Percentiles rank a stretch among this genome's conserved stretches.
phyloP scores from a whole-genome alignment of 805 yeast species.

The Metschnikowia matae region DNA sequence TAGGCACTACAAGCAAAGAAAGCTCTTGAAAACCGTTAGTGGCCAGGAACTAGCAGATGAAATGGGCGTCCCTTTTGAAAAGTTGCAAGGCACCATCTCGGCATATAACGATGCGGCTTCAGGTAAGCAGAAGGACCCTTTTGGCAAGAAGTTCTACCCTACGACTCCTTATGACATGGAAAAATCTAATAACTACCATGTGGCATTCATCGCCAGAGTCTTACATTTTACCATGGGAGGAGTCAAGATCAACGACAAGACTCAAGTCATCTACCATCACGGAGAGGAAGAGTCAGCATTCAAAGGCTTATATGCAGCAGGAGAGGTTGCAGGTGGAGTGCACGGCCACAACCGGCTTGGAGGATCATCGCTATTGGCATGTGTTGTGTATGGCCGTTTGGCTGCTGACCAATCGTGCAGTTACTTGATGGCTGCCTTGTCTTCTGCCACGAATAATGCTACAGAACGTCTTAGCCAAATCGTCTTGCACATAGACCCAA shows the following conservation, averaged over 20 bases:
- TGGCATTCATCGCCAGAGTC: conserved; percentile 52
- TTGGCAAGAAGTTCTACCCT: conserved; percentile 47
- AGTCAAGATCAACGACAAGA: conserved; percentile 47
- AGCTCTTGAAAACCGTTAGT: conserved; percentile 46
- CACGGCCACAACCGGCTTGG: conserved; percentile 45
- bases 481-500: conserved; percentile 24
- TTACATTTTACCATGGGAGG: conserved; percentile 75
- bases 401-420: conserved; percentile 42
- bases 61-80: conserved; percentile 29
- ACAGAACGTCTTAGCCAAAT: conserved; percentile 17
- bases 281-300: conserved; percentile 24
- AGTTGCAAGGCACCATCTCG: conserved; percentile 31
- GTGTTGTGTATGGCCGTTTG: conserved; percentile 42
- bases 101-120: conserved; percentile 40
- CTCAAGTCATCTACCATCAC: conserved; percentile 34
- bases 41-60: conserved; percentile 43
- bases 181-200: conserved; percentile 39
- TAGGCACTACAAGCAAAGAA: conserved; percentile 53
- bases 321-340: conserved; percentile 45
- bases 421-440: conserved; percentile 17
- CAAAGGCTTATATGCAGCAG: conserved; percentile 40
- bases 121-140: conserved; percentile 37
- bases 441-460: conserved; percentile 5
- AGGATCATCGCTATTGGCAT: conserved; percentile 42
- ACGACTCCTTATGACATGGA: conserved; percentile 41